A percentile compares a stretch with the other conserved stretches of the same genome.
Evolutionary conservation across 306 rosid genomes (phyloP).

Genomic region (Gastrolobium villosum): DNA sequence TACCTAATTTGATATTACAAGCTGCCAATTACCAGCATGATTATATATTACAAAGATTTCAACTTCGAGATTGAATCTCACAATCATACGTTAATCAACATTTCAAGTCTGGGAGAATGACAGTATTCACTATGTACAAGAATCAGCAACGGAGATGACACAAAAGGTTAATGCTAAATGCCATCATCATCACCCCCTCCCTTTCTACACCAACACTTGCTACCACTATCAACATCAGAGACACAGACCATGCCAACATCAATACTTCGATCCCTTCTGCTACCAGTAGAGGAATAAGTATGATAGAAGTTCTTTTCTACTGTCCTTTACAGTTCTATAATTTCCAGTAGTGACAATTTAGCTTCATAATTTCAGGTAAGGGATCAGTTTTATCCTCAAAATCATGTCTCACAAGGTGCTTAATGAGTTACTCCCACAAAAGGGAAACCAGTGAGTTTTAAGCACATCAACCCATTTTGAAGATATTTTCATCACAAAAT

Average conservation of each 20-base stretch:
- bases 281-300: slow-evolving; percentile 6
- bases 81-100: slow-evolving; percentile 13
- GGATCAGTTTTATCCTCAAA: slow-evolving; percentile 16
- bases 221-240: slow-evolving; percentile 33
- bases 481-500: slow-evolving; percentile 19
- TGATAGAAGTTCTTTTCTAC: slow-evolving; percentile 13
- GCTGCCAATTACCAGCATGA: slow-evolving; percentile 26
- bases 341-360: slow-evolving; percentile 24
- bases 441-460: slow-evolving; percentile 14
- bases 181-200: neutral
- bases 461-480: slow-evolving; percentile 2
- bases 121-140: slow-evolving; percentile 27
- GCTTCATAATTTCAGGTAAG: slow-evolving; percentile 21
- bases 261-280: slow-evolving; percentile 36
- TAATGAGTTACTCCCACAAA: neutral
- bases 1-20: slow-evolving; percentile 34
- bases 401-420: slow-evolving; percentile 7
- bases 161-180: neutral
- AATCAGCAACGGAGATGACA: slow-evolving; percentile 13
- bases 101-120: slow-evolving; percentile 17
- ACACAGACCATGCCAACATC: slow-evolving; percentile 27
- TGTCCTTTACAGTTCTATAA: slow-evolving; percentile 20
- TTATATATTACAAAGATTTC: slow-evolving; percentile 17
- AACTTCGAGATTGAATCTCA: slow-evolving; percentile 24
- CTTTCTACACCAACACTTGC: slow-evolving; percentile 30